Percentiles rank a stretch among this genome's conserved stretches.
phyloP scores from a whole-genome alignment of 2,329 filamentous ascomycete species.

The Cladosporium sp. region DNA sequence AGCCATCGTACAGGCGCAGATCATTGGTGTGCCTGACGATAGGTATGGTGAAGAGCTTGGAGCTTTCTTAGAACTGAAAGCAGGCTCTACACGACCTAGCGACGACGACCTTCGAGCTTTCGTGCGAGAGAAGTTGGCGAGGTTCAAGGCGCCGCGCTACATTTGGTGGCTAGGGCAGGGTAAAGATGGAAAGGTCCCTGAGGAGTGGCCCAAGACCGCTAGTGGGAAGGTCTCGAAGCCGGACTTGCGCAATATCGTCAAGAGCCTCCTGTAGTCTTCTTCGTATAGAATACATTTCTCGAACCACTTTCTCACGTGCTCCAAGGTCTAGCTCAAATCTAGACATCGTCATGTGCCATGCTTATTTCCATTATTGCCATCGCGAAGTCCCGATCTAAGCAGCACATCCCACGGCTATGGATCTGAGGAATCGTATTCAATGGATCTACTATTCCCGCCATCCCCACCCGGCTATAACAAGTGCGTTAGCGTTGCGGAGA shows the following conservation, averaged over 20 bases:
- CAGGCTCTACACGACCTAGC: not conserved
- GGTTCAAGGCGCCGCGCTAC: conserved; percentile 25
- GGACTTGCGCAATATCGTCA: conserved; percentile 21
- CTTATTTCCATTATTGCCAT: no score
- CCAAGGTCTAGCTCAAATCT: no score
- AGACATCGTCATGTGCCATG: no score
- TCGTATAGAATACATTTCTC: not conserved
- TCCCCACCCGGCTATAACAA: no score
- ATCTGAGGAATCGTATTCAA: no score
- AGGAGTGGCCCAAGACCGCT: conserved; percentile 25
- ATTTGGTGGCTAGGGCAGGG: conserved; percentile 21
- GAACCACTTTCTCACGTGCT: no score
- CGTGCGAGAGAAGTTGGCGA: conserved; percentile 33
- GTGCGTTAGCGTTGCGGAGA: not conserved
- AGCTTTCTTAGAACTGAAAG: conserved; percentile 33
- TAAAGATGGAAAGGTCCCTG: conserved; percentile 19
- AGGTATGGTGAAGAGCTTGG: conserved; percentile 29
- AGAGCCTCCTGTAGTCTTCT: conserved; percentile 16
- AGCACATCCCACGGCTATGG: no score
- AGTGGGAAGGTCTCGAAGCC: conserved; percentile 27
- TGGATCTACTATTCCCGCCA: no score
- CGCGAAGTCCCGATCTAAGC: no score
- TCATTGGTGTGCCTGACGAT: conserved; percentile 28
- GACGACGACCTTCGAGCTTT: conserved; percentile 29
- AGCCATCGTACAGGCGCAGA: conserved; percentile 24